Evolutionary conservation across 495 filamentous ascomycete genomes (phyloP), one percentile per base, ranked within the genome.

Genomic region (Penicillium roqueforti): DNA sequence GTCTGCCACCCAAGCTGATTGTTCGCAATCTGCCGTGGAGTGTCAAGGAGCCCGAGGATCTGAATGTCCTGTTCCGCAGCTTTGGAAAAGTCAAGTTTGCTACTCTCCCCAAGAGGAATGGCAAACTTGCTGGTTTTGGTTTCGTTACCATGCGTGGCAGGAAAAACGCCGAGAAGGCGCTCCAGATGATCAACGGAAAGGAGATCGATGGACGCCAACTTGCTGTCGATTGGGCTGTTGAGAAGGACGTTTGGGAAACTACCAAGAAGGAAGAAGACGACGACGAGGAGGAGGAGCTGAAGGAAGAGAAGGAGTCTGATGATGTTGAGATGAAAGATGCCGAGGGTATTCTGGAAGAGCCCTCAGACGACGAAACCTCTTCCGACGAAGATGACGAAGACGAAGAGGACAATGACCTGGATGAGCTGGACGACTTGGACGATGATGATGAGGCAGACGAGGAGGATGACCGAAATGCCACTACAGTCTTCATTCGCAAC

Each of bases 11-110:
- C 9, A 92, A 88, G 70, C 72, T 99, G 60, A 99, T 99, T 70
- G 85, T 97, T 23, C 83, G 93, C 48, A 99, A 99, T 67, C 66
- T 99, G 59, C 92, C 93, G 1, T 99, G 93, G 93, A 96, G 86
- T 60, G 87, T 99, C 67, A 95, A 93, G 71, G 80, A 81, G 8
- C 76, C 89, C 0, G 85, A 96, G 43, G 84, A 97, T 62, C 70
- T 99, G 44, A 72, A 80, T 2, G 74, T 77, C 37, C 71, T 95
- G 29, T 97, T 99, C 68, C 75, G 80, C 61, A 87, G 84, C 55
- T 96, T 87, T 68, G 93, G 93, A 51, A 96, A 96, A 69, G 83
- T 97, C 41, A 92, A 90, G 67, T 82, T 81, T 65, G 82, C 84
- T 16, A 87, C 84, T 50, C 73, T 99, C 20, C 93, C 93, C 3